Conservation (phyloP, 2,329 filamentous ascomycete genomes). For the Byssochlamys sp. region DNA sequence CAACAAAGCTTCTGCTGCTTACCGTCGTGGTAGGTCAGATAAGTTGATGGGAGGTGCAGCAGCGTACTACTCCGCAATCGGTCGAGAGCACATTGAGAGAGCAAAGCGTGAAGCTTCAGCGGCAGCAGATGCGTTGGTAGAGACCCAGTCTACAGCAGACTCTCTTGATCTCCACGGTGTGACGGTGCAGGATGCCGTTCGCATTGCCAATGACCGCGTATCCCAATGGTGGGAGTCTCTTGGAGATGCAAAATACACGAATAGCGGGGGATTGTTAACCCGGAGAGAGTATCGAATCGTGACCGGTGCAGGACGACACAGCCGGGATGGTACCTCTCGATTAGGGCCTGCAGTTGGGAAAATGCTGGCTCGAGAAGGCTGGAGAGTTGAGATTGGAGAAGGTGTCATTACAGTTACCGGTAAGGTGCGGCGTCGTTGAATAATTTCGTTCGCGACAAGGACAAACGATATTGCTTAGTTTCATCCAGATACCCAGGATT, state of each 20-base stretch:
- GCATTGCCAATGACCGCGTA: slow-evolving; percentile 62
- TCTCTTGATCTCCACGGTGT: slow-evolving; percentile 76
- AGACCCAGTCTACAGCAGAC: slow-evolving; percentile 51
- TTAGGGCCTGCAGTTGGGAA: slow-evolving; percentile 71
- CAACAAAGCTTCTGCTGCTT: slow-evolving; percentile 48
- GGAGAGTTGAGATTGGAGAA: slow-evolving; percentile 65
- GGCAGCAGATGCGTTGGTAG: slow-evolving; percentile 62
- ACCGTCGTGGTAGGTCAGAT: slow-evolving; percentile 57
- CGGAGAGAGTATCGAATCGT: slow-evolving; percentile 61
- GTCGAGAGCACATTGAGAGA: slow-evolving; percentile 52
- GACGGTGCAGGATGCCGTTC: slow-evolving; percentile 66
- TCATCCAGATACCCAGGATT: background rate
- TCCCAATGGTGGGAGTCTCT: slow-evolving; percentile 66
- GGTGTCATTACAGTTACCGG: slow-evolving; percentile 65
- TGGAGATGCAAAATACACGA: slow-evolving; percentile 53
- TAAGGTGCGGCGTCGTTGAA: slow-evolving; percentile 22
- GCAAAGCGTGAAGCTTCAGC: slow-evolving; percentile 52
- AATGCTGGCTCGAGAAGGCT: slow-evolving; percentile 66
- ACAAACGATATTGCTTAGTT: background rate
- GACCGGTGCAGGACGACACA: slow-evolving; percentile 73
- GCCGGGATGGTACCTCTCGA: slow-evolving; percentile 62
- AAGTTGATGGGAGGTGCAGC: slow-evolving; percentile 66
- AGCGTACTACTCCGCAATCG: slow-evolving; percentile 63
- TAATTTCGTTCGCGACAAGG: background rate
- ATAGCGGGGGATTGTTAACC: slow-evolving; percentile 34